These are phyloP conservation scores for Zizania palustris DNA, from an alignment of 202 grass and related monocot genomes.

Conservation along the genomic window DNA sequence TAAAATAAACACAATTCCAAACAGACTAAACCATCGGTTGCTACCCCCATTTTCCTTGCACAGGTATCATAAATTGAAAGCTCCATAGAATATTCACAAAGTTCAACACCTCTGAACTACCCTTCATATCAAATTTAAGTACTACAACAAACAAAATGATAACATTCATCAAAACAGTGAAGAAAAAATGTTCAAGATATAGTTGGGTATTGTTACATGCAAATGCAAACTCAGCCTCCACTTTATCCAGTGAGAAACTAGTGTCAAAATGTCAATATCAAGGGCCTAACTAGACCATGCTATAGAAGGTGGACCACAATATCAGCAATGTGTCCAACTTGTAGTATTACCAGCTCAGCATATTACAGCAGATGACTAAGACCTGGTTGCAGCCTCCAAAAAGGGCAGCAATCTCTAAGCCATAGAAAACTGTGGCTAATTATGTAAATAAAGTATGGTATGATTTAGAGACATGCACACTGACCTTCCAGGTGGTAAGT, in stretches of 20 bases:
- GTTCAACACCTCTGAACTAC: background rate
- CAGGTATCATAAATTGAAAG: background rate
- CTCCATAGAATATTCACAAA: background rate
- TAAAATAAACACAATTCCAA: background rate
- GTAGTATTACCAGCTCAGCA: constrained; percentile 3
- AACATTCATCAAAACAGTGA: constrained; percentile 17
- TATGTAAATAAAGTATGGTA: constrained; percentile 12
- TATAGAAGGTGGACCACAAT: constrained; percentile 1
- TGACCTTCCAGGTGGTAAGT: constrained; percentile 90
- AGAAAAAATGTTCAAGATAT: constrained; percentile 15
- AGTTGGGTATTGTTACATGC: constrained; percentile 4
- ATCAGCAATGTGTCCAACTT: constrained; percentile 7
- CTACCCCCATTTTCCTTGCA: background rate
- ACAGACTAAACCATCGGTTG: constrained; percentile 6
- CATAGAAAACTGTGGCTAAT: background rate
- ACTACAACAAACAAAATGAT: background rate
- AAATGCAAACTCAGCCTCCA: constrained; percentile 4
- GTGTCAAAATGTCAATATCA: background rate
- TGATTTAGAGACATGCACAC: constrained; percentile 26
- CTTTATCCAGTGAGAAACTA: constrained; percentile 24
- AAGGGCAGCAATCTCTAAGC: background rate
- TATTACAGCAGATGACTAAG: background rate
- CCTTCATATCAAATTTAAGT: background rate
- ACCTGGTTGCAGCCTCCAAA: background rate
- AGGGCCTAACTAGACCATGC: constrained; percentile 8